These are phyloP conservation scores for Agrocybe praecox DNA, from an alignment of 768 basidiomycete genomes.

Conservation along the genomic window DNA sequence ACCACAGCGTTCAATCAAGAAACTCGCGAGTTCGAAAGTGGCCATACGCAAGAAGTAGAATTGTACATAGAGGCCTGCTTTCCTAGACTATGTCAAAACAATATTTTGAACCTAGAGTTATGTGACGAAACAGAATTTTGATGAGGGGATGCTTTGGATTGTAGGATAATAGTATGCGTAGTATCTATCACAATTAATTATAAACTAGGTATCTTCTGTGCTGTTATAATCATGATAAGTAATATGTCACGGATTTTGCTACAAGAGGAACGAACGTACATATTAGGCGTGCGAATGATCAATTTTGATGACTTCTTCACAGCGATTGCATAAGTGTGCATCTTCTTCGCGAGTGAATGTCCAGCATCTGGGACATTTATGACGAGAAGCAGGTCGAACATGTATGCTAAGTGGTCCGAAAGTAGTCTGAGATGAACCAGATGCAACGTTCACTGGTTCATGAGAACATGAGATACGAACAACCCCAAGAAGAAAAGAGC, in stretches of 20 bases:
- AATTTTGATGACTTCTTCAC: constrained; percentile 31
- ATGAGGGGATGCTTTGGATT: neutral
- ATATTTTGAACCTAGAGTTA: neutral
- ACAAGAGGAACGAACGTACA: neutral
- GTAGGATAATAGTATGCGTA: neutral
- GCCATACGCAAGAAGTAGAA: neutral
- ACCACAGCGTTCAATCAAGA: too few species aligned
- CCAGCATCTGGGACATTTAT: constrained; percentile 95
- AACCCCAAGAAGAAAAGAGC: neutral
- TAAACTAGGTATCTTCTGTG: too few species aligned
- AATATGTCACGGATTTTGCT: too few species aligned
- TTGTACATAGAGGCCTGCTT: neutral
- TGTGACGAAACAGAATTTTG: neutral
- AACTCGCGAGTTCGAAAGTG: neutral
- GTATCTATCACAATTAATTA: neutral
- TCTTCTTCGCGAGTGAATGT: constrained; percentile 58
- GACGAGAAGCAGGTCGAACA: constrained; percentile 57
- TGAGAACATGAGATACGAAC: neutral
- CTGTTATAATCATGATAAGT: too few species aligned
- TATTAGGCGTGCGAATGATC: neutral
- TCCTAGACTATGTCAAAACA: neutral
- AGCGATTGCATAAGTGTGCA: constrained; percentile 68
- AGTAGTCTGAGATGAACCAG: neutral
- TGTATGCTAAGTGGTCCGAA: constrained; percentile 35
- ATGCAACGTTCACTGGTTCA: neutral